Conservation (phyloP, 73 alveolate genomes). For the Tetrahymena borealis region DNA sequence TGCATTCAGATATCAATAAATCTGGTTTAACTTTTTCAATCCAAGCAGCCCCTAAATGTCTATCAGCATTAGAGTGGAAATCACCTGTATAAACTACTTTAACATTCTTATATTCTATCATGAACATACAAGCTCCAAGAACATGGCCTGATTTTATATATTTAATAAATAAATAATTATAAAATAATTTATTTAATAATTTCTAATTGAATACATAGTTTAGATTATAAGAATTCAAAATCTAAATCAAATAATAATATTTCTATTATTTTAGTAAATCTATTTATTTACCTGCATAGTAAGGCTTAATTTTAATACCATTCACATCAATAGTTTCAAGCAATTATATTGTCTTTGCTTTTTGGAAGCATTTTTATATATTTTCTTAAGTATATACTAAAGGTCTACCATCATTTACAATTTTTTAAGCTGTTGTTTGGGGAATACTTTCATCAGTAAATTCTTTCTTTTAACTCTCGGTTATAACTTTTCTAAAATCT, state of each 20-base stretch:
- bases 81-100: conserved; percentile 98
- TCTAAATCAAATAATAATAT: too few relatives aligned
- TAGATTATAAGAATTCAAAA: too few relatives aligned
- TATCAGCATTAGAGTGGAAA: conserved; percentile 88
- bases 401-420: conserved; percentile 40
- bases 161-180: conserved; percentile 84
- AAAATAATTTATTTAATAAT: too few relatives aligned
- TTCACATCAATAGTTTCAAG: conserved; percentile 41
- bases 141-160: conserved; percentile 99
- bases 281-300: conserved; percentile 24
- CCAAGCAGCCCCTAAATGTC: conserved; percentile 96
- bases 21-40: conserved; percentile 88
- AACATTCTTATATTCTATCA: conserved; percentile 78
- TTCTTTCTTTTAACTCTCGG: conserved; percentile 18
- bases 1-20: conserved; percentile 90
- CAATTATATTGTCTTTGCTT: conserved; percentile 54
- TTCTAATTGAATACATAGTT: too few relatives aligned
- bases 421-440: not conserved
- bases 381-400: conserved; percentile 50
- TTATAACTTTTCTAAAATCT: conserved; percentile 80
- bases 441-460: not conserved
- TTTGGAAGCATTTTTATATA: conserved; percentile 46
- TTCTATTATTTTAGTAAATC: too few relatives aligned
- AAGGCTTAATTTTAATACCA: conserved; percentile 7
- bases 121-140: conserved; percentile 91